phyloP scores from a whole-genome alignment of 768 basidiomycete genomes.

The Russula compacta region DNA sequence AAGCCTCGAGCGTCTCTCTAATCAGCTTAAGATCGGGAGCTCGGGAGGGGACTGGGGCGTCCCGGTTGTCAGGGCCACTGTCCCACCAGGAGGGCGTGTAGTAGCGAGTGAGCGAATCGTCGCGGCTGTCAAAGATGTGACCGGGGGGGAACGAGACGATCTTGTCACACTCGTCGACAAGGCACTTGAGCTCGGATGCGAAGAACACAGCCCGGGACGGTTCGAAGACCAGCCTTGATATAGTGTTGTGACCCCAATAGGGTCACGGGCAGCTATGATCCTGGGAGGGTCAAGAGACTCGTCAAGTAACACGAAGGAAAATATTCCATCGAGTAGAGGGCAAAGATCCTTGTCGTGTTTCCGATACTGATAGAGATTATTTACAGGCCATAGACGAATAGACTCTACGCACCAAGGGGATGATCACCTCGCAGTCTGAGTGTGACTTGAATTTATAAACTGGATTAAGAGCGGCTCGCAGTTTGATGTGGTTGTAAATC shows the following conservation, averaged over 20 bases:
- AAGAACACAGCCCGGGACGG: constrained; percentile 82
- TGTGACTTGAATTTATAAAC: constrained; percentile 87
- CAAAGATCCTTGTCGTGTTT: constrained; percentile 73
- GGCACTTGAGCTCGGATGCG: constrained; percentile 90
- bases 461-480: constrained; percentile 57
- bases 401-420: constrained; percentile 58
- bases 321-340: constrained; percentile 90
- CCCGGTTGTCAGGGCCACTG: constrained; percentile 59
- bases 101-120: constrained; percentile 71
- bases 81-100: constrained; percentile 86
- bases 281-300: constrained; percentile 84
- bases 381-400: constrained; percentile 2
- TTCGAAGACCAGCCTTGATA: constrained; percentile 93
- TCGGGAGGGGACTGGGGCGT: constrained; percentile 47
- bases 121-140: constrained; percentile 86
- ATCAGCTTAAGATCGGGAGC: constrained; percentile 58
- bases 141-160: constrained; percentile 96
- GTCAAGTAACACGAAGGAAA: constrained; percentile 94
- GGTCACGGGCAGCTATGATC: constrained; percentile 92
- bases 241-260: constrained; percentile 96
- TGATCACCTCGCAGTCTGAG: constrained; percentile 96
- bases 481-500: constrained; percentile 92
- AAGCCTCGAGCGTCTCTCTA: constrained; percentile 77
- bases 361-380: constrained; percentile 50
- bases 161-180: constrained; percentile 86